Base-by-base conservation (phyloP, 2,329 filamentous ascomycete genomes). In the Sporothrix dimorphospora region DNA sequence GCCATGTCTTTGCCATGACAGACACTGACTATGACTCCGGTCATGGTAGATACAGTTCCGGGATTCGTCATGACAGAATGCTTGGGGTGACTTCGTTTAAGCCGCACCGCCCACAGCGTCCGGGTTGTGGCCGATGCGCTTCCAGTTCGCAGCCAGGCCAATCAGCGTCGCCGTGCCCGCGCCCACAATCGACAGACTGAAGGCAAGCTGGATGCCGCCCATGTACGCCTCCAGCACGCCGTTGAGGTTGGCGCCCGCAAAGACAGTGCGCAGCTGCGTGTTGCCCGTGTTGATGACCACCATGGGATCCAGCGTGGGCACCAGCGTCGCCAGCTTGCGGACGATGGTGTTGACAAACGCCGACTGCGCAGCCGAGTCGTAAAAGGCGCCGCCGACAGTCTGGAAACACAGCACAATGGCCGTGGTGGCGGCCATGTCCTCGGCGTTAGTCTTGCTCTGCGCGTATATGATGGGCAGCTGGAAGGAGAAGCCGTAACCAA, bases 181-280 rank as follows among this genome's bases (percentile, higher is more conserved):
- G n/a, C 70, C 57, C 38, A 71, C 75, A 49, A 75, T 69, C 34
- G 73, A 70, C 30, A 76, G 71, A 14, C 67, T 76, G 21, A 76
- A 74, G 1, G 78, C 76, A 0, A 80, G 77, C 59, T 79, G 76
- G 51, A 76, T 66, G 0, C 75, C 86, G 73, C 85, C 79, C 70
- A 85, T 89, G 79, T 92, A 92, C 0, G 86, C 87, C 0, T 76
- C 69, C 8, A 90, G 79, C 27, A 91, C 87, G 0, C 82, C 83
- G 0, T 79, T 75, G 0, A 90, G 78, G 72, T 81, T 82, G 40
- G 85, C 76, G 0, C 78, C 71, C 0, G 82, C 77, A 63, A 91
- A 86, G 2, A 80, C 79, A 5, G 69, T 67, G 74, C 86, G 83
- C 21, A 92, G 78, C 72, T 87, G 83, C 0, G 88, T 89, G 12